Base-by-base conservation (phyloP, 805 yeast species). In the Kodamaea leandrae region DNA sequence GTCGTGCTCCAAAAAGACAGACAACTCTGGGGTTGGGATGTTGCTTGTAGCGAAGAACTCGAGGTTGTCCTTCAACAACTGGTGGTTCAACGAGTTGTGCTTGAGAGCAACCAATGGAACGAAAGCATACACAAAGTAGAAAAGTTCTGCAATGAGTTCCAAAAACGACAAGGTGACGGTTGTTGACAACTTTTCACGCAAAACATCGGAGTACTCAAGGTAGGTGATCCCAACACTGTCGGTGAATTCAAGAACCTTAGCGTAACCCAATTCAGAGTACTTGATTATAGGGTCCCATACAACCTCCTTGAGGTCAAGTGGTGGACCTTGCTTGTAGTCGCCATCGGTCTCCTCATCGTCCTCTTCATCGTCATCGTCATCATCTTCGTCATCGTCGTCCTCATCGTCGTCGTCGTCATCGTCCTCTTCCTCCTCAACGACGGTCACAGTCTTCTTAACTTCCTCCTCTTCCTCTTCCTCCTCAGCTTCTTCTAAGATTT, bases 161-260 rank as follows among this genome's bases (percentile, higher is more conserved):
- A 63, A 45, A 46, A 52, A 61, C 52, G 63, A 63, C 51, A 70
- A 60, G 8, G 69, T 53, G 16, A 67, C 60, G 18, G 66, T 51
- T 19, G 54, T 61, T 15, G 71, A 66, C 48, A 70, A 63, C 24
- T 55, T 52, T 36, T 67, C 72, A 52, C 75, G 60, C 49, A 69
- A 59, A 24, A 54, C 63, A 36, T 63, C 71, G 43, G 58, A 61
- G 47, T 53, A 60, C 30, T 65, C 68, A 28, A 56, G 44, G 30
- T 63, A 51, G 23, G 71, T 61, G 42, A 61, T 53, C 20, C 72
- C 72, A 29, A 66, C 50, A 7, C 36, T 30, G 49, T 70, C 74
- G 32, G 69, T 59, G 43, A 58, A 49, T 27, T 55, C 62, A 41
- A 59, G 57, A 7, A 63, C 38, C 43, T 55, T 53, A 27, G 57